These are phyloP conservation scores for Neofusicoccum sp. DNA, from an alignment of 2,329 filamentous ascomycete species.

Conservation along the genomic window DNA sequence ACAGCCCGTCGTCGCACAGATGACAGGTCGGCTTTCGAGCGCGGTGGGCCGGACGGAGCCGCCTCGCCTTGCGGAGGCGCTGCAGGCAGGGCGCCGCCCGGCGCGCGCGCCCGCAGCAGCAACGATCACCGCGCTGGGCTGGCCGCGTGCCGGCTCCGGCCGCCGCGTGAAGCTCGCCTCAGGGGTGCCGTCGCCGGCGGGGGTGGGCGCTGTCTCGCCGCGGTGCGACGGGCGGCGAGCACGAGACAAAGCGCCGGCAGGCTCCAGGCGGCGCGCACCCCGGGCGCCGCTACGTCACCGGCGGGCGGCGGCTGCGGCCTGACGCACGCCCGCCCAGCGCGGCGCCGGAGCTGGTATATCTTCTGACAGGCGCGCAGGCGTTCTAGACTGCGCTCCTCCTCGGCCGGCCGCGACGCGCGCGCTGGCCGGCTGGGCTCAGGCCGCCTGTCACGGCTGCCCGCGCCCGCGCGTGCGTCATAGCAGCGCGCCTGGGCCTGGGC, in stretches of 20 bases:
- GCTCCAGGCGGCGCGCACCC: neutral
- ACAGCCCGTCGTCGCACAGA: neutral
- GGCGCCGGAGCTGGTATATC: slow-evolving; percentile 9
- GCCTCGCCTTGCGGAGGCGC: slow-evolving; percentile 4
- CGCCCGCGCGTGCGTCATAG: neutral
- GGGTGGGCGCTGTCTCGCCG: neutral
- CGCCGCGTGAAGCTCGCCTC: neutral
- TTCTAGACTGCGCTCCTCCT: slow-evolving; percentile 8
- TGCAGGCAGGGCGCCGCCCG: neutral
- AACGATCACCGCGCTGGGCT: neutral
- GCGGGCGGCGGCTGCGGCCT: neutral
- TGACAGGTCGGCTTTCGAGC: neutral
- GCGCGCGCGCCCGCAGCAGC: neutral
- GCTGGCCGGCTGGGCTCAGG: neutral
- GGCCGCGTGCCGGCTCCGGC: neutral
- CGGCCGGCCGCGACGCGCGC: neutral
- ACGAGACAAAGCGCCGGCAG: neutral
- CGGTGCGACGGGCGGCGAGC: neutral
- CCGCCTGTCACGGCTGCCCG: neutral
- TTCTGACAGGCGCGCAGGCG: slow-evolving; percentile 11
- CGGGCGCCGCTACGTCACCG: neutral
- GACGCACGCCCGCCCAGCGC: neutral
- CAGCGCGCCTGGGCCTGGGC: neutral
- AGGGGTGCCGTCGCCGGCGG: neutral
- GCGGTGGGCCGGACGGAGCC: slow-evolving; percentile 8